Percentiles rank a stretch among this genome's conserved stretches.
These are phyloP conservation scores for Verticillium tricorpus DNA, from an alignment of 2,329 filamentous ascomycete genomes.

Conservation along the genomic window DNA sequence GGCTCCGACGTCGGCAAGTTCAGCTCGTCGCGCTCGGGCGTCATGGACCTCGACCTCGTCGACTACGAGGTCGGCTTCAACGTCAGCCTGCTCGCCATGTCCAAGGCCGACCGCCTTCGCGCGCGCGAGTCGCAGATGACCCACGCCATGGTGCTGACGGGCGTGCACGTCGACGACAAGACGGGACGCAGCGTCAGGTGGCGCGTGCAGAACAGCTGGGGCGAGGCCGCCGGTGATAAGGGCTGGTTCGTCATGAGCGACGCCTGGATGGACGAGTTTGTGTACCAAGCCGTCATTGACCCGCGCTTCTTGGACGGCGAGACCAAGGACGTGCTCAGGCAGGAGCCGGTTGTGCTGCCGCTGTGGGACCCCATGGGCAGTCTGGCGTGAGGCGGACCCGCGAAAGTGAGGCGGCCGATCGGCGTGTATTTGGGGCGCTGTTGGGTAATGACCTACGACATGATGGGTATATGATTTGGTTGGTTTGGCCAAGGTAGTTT, in stretches of 20 bases:
- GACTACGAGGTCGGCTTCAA: conserved; percentile 86
- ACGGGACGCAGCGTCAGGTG: conserved; percentile 63
- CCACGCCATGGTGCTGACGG: conserved; percentile 88
- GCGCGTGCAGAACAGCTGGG: conserved; percentile 88
- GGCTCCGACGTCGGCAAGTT: conserved; percentile 85
- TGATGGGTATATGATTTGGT: too few relatives aligned
- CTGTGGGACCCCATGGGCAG: conserved; percentile 80
- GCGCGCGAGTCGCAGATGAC: conserved; percentile 81
- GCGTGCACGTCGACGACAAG: conserved; percentile 68
- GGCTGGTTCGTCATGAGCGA: conserved; percentile 92
- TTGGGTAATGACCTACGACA: too few relatives aligned
- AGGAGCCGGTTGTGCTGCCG: conserved; percentile 66
- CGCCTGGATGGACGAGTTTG: conserved; percentile 73
- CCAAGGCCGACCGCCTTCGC: conserved; percentile 68
- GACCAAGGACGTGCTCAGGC: conserved; percentile 64
- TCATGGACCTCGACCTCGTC: conserved; percentile 75
- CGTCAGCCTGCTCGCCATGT: conserved; percentile 65
- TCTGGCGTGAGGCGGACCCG: conserved; percentile 46
- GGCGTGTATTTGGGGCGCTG: too few relatives aligned
- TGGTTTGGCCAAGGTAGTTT: too few relatives aligned
- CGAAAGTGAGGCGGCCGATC: neutral
- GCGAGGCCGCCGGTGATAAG: conserved; percentile 61
- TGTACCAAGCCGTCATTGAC: conserved; percentile 83
- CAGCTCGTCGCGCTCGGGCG: conserved; percentile 60
- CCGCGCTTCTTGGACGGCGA: conserved; percentile 61